Conservation (phyloP, 305 asterid species). For the Rubia occidens region DNA sequence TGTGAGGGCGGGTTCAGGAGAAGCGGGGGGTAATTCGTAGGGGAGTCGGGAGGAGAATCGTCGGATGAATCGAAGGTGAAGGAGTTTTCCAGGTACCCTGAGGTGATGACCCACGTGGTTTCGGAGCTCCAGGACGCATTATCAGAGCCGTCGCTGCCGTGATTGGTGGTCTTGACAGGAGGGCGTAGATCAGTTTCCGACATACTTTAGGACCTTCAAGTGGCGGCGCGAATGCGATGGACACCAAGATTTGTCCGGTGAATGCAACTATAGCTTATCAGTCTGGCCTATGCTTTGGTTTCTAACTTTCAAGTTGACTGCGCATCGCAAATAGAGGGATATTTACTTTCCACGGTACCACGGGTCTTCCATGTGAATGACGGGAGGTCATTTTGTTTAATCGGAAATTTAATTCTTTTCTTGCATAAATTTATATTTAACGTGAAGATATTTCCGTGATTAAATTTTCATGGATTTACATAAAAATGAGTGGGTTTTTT, state of each 20-base stretch:
- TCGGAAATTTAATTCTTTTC: too few species aligned
- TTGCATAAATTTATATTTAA: too few species aligned
- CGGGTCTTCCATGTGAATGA: too few species aligned
- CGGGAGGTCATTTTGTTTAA: too few species aligned
- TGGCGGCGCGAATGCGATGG: not conserved
- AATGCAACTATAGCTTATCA: not conserved
- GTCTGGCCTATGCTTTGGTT: not conserved
- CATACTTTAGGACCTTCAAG: not conserved
- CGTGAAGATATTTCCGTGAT: too few species aligned
- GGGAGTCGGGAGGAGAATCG: conserved; percentile 31
- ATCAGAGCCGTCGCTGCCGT: not conserved
- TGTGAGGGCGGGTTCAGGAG: conserved; percentile 38
- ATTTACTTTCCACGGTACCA: too few species aligned
- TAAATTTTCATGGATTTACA: too few species aligned
- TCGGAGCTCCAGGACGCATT: conserved; percentile 30
- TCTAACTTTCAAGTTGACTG: not conserved
- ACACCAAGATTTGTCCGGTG: not conserved
- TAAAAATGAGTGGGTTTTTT: too few species aligned
- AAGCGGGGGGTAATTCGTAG: conserved; percentile 31
- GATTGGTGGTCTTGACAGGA: not conserved
- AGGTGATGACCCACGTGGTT: conserved; percentile 51
- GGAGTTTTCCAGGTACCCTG: conserved; percentile 44
- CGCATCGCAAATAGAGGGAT: too few species aligned
- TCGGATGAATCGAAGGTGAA: conserved; percentile 56
- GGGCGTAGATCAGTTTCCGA: not conserved